These are phyloP conservation scores for Lithohypha guttulata DNA, from an alignment of 2,329 filamentous ascomycete species.

Conservation along the genomic window DNA sequence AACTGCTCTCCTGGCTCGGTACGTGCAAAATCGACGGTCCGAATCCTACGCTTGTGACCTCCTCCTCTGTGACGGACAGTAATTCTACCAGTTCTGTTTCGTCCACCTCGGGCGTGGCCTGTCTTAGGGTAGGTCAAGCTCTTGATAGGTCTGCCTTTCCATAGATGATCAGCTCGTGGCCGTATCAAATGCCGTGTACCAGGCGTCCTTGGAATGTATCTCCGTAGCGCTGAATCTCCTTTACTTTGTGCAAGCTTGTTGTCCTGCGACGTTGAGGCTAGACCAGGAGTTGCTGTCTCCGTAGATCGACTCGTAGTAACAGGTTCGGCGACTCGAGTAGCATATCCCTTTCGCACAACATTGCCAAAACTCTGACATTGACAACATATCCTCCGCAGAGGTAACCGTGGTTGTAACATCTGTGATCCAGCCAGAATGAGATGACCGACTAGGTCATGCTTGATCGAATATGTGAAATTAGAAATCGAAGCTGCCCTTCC, in stretches of 20 bases:
- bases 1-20: slow-evolving; percentile 68
- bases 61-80: slow-evolving; percentile 88
- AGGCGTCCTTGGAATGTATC: slow-evolving; percentile 87
- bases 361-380: slow-evolving; percentile 12
- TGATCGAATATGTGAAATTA: not conserved
- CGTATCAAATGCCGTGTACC: slow-evolving; percentile 84
- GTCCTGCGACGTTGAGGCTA: slow-evolving; percentile 12
- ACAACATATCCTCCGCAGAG: slow-evolving; percentile 28
- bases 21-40: slow-evolving; percentile 81
- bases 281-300: slow-evolving; percentile 11
- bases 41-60: slow-evolving; percentile 81
- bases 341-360: slow-evolving; percentile 15
- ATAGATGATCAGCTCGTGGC: slow-evolving; percentile 91
- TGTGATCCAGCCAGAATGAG: slow-evolving; percentile 9
- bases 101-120: slow-evolving; percentile 82
- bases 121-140: slow-evolving; percentile 84
- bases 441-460: too few relatives aligned
- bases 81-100: slow-evolving; percentile 76
- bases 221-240: slow-evolving; percentile 51
- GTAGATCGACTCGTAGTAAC: slow-evolving; percentile 45
- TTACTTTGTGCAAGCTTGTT: slow-evolving; percentile 21
- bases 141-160: slow-evolving; percentile 78
- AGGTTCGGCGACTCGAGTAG: slow-evolving; percentile 25
- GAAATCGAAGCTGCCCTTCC: not conserved
- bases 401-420: slow-evolving; percentile 60